Percentiles rank a stretch among this genome's conserved stretches.
These are phyloP conservation scores for Globisporangium heterothallicum DNA, from an alignment of 352 stramenopile species.

Conservation along the genomic window DNA sequence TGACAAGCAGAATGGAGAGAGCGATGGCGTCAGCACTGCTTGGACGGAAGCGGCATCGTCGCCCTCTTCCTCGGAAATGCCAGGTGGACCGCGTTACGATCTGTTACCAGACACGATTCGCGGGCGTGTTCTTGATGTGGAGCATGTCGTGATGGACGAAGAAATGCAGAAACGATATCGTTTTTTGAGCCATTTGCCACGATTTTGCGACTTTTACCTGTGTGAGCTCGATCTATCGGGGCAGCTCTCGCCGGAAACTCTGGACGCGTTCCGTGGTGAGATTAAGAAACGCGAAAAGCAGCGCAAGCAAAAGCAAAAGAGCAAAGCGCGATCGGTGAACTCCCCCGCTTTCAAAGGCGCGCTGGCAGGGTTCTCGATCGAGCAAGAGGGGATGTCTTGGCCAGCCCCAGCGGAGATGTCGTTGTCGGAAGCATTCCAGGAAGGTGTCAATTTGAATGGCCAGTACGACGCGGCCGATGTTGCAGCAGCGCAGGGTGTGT, in stretches of 20 bases:
- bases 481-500: neutral
- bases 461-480: slow-evolving; percentile 17
- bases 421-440: slow-evolving; percentile 34
- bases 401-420: slow-evolving; percentile 54
- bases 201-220: slow-evolving; percentile 85
- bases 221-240: slow-evolving; percentile 77
- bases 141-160: slow-evolving; percentile 86
- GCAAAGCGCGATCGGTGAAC: slow-evolving; percentile 17
- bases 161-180: slow-evolving; percentile 79
- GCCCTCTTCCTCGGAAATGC: slow-evolving; percentile 1
- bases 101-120: slow-evolving; percentile 45
- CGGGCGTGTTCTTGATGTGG: slow-evolving; percentile 74
- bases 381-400: slow-evolving; percentile 47
- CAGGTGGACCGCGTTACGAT: slow-evolving; percentile 33
- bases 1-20: slow-evolving; percentile 15
- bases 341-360: slow-evolving; percentile 25
- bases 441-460: slow-evolving; percentile 13
- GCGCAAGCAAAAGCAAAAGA: slow-evolving; percentile 50
- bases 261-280: slow-evolving; percentile 50
- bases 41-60: slow-evolving; percentile 23
- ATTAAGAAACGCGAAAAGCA: slow-evolving; percentile 76
- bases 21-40: slow-evolving; percentile 22
- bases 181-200: slow-evolving; percentile 82
- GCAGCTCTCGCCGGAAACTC: slow-evolving; percentile 64
- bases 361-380: slow-evolving; percentile 41